A percentile compares a stretch with the other conserved stretches of the same genome.
Conservation (phyloP, 1,284 basidiomycete genomes). For the Ganoderma lingzhi region DNA sequence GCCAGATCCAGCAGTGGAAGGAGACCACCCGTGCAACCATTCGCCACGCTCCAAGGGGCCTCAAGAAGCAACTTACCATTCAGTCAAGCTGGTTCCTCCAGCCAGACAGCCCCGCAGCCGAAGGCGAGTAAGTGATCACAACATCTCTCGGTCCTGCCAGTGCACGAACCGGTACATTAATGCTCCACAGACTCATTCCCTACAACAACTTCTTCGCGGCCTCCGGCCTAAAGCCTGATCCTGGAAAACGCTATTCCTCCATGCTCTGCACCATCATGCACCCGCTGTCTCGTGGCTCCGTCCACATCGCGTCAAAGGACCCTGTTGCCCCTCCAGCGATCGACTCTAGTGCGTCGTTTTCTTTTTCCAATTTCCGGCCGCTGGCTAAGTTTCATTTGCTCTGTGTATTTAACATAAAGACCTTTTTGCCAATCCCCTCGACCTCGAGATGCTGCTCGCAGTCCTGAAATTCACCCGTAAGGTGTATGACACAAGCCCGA, state of each 20-base stretch:
- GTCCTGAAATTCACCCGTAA: conserved; percentile 25
- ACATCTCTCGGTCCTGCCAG: no score
- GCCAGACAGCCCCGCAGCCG: conserved; percentile 9
- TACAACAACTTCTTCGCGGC: conserved; percentile 23
- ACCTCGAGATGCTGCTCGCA: conserved; percentile 31
- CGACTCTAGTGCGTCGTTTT: conserved; percentile 44
- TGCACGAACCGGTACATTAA: not conserved
- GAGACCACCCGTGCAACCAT: not conserved
- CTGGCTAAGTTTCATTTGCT: not conserved
- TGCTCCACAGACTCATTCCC: conserved; percentile 13
- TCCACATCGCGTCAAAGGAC: conserved; percentile 48
- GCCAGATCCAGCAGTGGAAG: conserved; percentile 15
- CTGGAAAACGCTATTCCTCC: conserved; percentile 21
- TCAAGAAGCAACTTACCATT: conserved; percentile 20
- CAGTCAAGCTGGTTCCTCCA: conserved; percentile 24
- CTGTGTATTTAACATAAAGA: conserved; percentile 3
- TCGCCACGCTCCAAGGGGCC: conserved; percentile 1
- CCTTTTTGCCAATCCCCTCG: conserved; percentile 24
- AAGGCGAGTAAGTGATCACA: conserved; percentile 18
- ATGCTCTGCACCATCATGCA: conserved; percentile 15
- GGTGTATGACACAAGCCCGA: conserved; percentile 28
- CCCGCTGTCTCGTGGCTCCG: conserved; percentile 24
- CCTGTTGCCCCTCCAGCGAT: conserved; percentile 50
- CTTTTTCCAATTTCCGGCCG: not conserved
- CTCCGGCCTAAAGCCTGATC: conserved; percentile 15